phyloP scores from a whole-genome alignment of 306 rosid genomes.

The Hylodesmum podocarpum region DNA sequence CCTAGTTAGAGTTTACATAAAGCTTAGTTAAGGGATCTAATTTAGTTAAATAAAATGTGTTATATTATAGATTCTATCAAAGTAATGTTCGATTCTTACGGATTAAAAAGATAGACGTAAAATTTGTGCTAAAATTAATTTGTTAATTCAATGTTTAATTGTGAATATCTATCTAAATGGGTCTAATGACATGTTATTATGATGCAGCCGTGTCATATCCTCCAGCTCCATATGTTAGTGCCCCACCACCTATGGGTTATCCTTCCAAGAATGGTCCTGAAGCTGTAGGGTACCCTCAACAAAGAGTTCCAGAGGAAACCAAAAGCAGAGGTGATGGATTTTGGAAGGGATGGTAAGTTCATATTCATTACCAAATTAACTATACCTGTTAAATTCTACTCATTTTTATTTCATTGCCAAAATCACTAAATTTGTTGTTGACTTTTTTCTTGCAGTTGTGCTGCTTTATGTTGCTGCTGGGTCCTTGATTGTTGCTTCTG shows the following conservation, averaged over 20 bases:
- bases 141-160: neutral
- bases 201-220: constrained; percentile 28
- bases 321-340: constrained; percentile 47
- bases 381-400: no score
- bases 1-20: neutral
- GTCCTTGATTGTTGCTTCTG: constrained; percentile 40
- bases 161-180: neutral
- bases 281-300: constrained; percentile 31
- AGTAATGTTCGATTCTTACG: no score
- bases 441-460: constrained; percentile 35
- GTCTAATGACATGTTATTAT: neutral
- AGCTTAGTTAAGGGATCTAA: no score
- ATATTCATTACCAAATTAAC: neutral
- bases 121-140: neutral
- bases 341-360: constrained; percentile 51
- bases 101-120: no score
- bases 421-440: no score
- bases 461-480: constrained; percentile 52
- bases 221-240: constrained; percentile 15
- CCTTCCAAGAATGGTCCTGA: constrained; percentile 30
- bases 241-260: constrained; percentile 45
- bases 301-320: constrained; percentile 27
- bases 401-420: no score
- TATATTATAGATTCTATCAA: no score
- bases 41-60: no score